A percentile compares a stretch with the other conserved stretches of the same genome.
These are phyloP conservation scores for Aspergillus eucalypticola DNA, from an alignment of 2,329 filamentous ascomycete genomes.

Conservation along the genomic window DNA sequence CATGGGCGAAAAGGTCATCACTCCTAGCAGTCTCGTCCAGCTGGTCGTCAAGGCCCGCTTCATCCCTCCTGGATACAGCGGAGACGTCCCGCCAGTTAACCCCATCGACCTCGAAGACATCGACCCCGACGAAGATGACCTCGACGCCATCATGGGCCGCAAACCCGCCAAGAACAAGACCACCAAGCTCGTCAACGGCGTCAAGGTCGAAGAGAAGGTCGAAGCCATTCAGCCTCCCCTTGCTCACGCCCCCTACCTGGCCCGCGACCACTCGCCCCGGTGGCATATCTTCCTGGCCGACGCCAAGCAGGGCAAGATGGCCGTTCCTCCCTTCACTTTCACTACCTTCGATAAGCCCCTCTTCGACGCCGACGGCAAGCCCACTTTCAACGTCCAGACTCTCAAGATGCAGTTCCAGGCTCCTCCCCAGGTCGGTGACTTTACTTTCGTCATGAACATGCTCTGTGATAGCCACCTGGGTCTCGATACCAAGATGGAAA, in stretches of 20 bases:
- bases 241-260: constrained; percentile 86
- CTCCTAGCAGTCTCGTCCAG: constrained; percentile 86
- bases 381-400: constrained; percentile 93
- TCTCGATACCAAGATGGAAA: constrained; percentile 88
- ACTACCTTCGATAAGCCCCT: constrained; percentile 87
- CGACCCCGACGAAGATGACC: constrained; percentile 88
- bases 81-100: constrained; percentile 71
- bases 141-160: constrained; percentile 79
- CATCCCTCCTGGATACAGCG: constrained; percentile 75
- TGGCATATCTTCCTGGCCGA: constrained; percentile 97
- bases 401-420: constrained; percentile 97
- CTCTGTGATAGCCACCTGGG: constrained; percentile 94
- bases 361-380: constrained; percentile 74
- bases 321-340: constrained; percentile 95
- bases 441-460: constrained; percentile 91
- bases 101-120: constrained; percentile 83
- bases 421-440: constrained; percentile 86
- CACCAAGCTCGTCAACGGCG: constrained; percentile 57
- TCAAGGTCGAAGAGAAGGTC: constrained; percentile 59
- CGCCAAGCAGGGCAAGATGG: constrained; percentile 91
- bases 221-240: constrained; percentile 74
- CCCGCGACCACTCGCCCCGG: constrained; percentile 81
- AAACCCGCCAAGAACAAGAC: constrained; percentile 64
- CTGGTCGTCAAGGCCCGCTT: constrained; percentile 94
- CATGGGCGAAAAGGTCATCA: constrained; percentile 87